Evolutionary conservation across 768 basidiomycete species (phyloP).

Genomic region (Termitomyces sp.): DNA sequence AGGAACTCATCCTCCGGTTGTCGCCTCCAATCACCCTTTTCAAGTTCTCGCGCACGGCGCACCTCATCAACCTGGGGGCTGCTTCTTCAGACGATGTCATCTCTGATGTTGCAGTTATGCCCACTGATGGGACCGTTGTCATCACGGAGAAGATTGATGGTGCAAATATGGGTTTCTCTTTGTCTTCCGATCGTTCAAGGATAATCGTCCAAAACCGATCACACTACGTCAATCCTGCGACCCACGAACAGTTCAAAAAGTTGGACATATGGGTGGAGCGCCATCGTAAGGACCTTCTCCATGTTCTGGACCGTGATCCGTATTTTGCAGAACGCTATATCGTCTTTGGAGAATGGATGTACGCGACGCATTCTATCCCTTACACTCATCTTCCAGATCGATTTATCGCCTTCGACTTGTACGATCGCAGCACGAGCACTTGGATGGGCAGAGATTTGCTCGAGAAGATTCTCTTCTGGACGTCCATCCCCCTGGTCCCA

Average conservation of each 20-base stretch:
- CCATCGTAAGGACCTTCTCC: conserved; percentile 40
- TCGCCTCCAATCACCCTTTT: conserved; percentile 39
- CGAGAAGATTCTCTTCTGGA: conserved; percentile 29
- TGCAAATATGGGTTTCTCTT: conserved; percentile 63
- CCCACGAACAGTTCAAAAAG: conserved; percentile 61
- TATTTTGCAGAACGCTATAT: conserved; percentile 56
- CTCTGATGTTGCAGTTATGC: conserved; percentile 18
- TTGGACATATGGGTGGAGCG: conserved; percentile 52
- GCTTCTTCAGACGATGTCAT: conserved; percentile 53
- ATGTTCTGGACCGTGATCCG: conserved; percentile 43
- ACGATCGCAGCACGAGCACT: conserved; percentile 42
- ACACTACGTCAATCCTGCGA: conserved; percentile 50
- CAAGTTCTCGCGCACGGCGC: conserved; percentile 63
- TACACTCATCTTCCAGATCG: conserved; percentile 51
- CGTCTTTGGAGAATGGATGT: conserved; percentile 64
- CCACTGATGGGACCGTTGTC: conserved; percentile 30
- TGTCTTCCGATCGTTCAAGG: conserved; percentile 40
- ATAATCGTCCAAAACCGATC: conserved; percentile 61
- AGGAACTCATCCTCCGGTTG: conserved; percentile 41
- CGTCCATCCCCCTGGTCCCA: conserved; percentile 41
- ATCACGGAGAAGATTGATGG: conserved; percentile 68
- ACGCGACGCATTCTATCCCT: conserved; percentile 56
- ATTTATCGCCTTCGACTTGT: conserved; percentile 60
- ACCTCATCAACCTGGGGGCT: conserved; percentile 56
- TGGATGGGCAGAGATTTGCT: conserved; percentile 39